Evolutionary conservation across 768 basidiomycete genomes (phyloP).

Genomic region (Glaciozyma antarctica): DNA sequence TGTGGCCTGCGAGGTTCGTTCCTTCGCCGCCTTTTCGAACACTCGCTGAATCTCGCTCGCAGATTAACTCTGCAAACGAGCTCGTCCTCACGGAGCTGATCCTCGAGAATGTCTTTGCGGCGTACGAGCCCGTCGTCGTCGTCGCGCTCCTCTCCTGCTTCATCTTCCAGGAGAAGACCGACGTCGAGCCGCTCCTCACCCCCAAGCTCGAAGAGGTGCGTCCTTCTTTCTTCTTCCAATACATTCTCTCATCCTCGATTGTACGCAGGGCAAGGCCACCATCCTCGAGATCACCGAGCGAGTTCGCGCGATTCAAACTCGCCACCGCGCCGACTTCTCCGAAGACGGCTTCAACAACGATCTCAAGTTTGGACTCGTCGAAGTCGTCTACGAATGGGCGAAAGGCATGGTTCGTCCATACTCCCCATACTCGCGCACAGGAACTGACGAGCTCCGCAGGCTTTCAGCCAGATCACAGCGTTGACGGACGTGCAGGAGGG

Average conservation of each 20-base stretch:
- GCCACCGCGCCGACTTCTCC: slow-evolving; percentile 66
- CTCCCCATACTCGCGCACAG: neutral
- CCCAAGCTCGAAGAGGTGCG: slow-evolving; percentile 58
- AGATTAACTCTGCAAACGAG: slow-evolving; percentile 99
- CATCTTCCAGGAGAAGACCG: slow-evolving; percentile 97
- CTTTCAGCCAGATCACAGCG: slow-evolving; percentile 85
- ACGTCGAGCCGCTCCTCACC: slow-evolving; percentile 71
- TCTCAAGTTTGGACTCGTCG: slow-evolving; percentile 82
- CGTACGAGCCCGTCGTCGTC: slow-evolving; percentile 88
- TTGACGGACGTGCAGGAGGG: slow-evolving; percentile 94
- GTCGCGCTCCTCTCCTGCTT: slow-evolving; percentile 93
- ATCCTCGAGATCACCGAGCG: slow-evolving; percentile 69
- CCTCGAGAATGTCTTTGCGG: slow-evolving; percentile 82
- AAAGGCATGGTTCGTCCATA: slow-evolving; percentile 74
- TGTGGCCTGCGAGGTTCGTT: slow-evolving; percentile 83
- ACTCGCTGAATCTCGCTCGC: slow-evolving; percentile 3
- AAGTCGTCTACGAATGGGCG: slow-evolving; percentile 99
- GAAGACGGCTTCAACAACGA: slow-evolving; percentile 41
- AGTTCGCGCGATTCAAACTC: slow-evolving; percentile 69
- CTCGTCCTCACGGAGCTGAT: slow-evolving; percentile 93
- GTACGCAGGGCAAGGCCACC: slow-evolving; percentile 54
- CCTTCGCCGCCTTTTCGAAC: neutral
- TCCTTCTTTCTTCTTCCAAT: neutral
- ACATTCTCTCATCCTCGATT: neutral
- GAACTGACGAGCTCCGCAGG: slow-evolving; percentile 46